These are phyloP conservation scores for Backusella parvicylindrica DNA, from an alignment of 192 early-diverging fungal genomes.

Conservation along the genomic window DNA sequence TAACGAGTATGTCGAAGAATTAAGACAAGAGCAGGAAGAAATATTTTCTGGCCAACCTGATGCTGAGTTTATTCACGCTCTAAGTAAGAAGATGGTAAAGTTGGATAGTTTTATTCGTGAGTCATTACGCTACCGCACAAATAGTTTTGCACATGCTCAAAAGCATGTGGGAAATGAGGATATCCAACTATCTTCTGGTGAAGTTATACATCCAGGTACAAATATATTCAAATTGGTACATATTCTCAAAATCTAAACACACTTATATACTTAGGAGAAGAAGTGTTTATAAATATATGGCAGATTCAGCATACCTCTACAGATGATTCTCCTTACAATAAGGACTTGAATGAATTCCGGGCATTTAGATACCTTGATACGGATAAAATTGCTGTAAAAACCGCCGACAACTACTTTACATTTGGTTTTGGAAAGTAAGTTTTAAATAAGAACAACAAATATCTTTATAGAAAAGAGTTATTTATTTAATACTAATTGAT, in stretches of 20 bases:
- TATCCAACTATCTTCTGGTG: neutral
- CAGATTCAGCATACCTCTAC: neutral
- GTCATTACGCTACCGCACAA: neutral
- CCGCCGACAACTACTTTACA: neutral
- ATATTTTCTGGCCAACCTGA: neutral
- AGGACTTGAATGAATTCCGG: neutral
- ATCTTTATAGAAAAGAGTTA: neutral
- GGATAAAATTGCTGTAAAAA: neutral
- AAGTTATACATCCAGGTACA: neutral
- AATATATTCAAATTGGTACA: neutral
- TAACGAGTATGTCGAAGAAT: neutral
- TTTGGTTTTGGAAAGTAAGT: neutral
- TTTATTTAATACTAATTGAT: neutral
- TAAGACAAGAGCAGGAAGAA: neutral
- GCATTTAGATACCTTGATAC: neutral
- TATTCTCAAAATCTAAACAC: neutral
- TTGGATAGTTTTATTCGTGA: neutral
- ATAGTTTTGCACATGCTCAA: neutral
- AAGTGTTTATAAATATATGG: neutral
- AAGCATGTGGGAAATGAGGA: neutral
- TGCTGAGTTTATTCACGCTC: neutral
- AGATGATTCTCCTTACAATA: neutral
- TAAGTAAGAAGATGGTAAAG: neutral
- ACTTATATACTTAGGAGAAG: neutral
- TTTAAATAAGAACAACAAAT: neutral